These are phyloP conservation scores for Ulota crispa DNA, from an alignment of 225 moss, liverwort and hornwort genomes.

Conservation along the genomic window DNA sequence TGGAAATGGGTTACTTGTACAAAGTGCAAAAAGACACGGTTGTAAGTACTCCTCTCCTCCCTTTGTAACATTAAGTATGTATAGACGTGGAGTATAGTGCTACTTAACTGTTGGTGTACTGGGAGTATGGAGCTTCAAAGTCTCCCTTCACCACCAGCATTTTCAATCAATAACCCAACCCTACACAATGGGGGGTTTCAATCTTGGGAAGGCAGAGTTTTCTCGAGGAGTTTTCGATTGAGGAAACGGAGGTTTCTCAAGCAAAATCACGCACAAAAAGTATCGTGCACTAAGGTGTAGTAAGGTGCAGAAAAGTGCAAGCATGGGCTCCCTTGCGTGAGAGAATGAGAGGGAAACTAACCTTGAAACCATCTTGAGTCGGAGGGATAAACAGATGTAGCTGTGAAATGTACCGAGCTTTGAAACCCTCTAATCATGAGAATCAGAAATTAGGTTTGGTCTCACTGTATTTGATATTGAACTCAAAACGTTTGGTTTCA, in stretches of 20 bases:
- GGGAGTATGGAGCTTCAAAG: neutral
- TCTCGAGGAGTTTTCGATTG: too few species aligned
- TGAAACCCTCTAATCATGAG: neutral
- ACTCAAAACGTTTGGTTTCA: neutral
- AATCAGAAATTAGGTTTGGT: neutral
- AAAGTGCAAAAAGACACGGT: conserved; percentile 33
- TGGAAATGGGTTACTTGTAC: conserved; percentile 30
- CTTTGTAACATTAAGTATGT: neutral
- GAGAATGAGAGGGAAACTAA: too few species aligned
- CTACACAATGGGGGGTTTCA: neutral
- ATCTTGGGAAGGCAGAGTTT: too few species aligned
- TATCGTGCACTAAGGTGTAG: too few species aligned
- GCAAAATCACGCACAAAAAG: too few species aligned
- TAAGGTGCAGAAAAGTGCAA: too few species aligned
- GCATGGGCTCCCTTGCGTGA: too few species aligned
- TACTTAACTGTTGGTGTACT: neutral
- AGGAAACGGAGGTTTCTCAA: too few species aligned
- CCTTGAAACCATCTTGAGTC: too few species aligned
- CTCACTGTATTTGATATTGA: neutral
- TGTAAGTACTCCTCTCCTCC: conserved; percentile 33
- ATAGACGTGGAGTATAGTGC: neutral
- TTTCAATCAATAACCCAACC: neutral
- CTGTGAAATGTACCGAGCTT: too few species aligned
- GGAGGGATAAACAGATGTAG: too few species aligned
- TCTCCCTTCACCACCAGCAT: neutral